Percentiles rank a stretch among this genome's conserved stretches.
These are phyloP conservation scores for Neurospora sp. DNA, from an alignment of 495 filamentous ascomycete genomes.

Conservation along the genomic window DNA sequence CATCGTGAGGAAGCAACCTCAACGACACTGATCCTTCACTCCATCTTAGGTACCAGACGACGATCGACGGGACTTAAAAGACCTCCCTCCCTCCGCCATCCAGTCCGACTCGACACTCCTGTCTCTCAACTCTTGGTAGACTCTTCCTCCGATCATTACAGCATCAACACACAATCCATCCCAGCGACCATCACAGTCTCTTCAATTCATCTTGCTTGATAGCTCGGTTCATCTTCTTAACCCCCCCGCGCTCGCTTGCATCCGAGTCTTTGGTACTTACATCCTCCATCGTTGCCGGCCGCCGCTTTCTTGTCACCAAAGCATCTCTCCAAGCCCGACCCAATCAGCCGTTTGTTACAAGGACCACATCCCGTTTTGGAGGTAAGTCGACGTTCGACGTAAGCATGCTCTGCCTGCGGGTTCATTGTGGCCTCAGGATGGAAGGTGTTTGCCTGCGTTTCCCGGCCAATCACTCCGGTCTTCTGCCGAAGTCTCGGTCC, in stretches of 20 bases:
- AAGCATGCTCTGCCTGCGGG: not conserved
- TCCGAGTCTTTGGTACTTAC: conserved; percentile 40
- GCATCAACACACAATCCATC: conserved; percentile 34
- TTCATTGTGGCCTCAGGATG: not conserved
- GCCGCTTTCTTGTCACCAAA: conserved; percentile 16
- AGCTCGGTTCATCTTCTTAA: conserved; percentile 46
- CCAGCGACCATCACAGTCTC: conserved; percentile 31
- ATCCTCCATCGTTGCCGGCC: conserved; percentile 17
- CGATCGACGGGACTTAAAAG: not conserved
- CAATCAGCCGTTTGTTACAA: not conserved
- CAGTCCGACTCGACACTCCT: conserved; percentile 18
- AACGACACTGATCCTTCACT: not conserved
- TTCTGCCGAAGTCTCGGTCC: not conserved
- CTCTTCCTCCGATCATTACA: conserved; percentile 41
- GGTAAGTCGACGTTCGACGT: conserved; percentile 11
- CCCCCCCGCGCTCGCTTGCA: conserved; percentile 36
- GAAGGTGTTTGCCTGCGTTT: not conserved
- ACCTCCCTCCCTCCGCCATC: not conserved
- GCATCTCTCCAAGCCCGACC: conserved; percentile 5
- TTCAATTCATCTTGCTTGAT: conserved; percentile 44
- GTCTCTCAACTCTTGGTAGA: conserved; percentile 30
- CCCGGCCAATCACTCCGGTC: not conserved
- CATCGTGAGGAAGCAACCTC: conserved; percentile 3
- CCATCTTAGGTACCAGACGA: not conserved
- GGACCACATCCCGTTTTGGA: conserved; percentile 15